Conservation (phyloP, 164 flowering plant genomes). For the Houttuynia cordata region DNA sequence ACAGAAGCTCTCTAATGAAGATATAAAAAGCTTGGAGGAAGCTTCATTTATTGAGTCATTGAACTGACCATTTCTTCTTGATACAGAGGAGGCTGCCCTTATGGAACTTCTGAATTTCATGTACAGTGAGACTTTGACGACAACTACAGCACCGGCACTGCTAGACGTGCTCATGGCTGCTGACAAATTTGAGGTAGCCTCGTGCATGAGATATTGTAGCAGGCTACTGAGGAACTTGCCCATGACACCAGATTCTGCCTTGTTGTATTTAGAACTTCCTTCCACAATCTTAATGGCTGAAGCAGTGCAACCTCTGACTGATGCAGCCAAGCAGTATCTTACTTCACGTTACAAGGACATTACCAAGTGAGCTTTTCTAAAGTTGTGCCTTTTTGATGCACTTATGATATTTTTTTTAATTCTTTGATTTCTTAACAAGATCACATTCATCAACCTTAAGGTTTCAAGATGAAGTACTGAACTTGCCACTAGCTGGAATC, state of each 20-base stretch:
- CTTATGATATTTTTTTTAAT: neutral
- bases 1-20: no score
- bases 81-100: slow-evolving; percentile 88
- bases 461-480: slow-evolving; percentile 74
- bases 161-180: slow-evolving; percentile 98
- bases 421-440: neutral
- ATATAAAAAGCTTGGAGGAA: no score
- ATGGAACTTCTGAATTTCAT: slow-evolving; percentile 93
- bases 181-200: slow-evolving; percentile 94
- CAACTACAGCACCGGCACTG: slow-evolving; percentile 54
- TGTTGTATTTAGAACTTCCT: slow-evolving; percentile 91
- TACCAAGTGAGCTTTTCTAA: slow-evolving; percentile 37
- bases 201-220: slow-evolving; percentile 94
- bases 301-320: slow-evolving; percentile 79
- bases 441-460: slow-evolving; percentile 17
- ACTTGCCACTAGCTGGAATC: slow-evolving; percentile 70
- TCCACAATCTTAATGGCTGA: slow-evolving; percentile 84
- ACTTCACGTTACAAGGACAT: slow-evolving; percentile 70
- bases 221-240: slow-evolving; percentile 51
- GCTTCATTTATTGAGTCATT: no score
- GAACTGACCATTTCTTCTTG: neutral
- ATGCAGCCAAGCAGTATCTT: slow-evolving; percentile 82
- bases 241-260: slow-evolving; percentile 90
- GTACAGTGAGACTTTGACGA: slow-evolving; percentile 65
- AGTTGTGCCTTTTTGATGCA: neutral